These are phyloP conservation scores for Trametes sp. DNA, from an alignment of 1,284 basidiomycete species.

Conservation along the genomic window DNA sequence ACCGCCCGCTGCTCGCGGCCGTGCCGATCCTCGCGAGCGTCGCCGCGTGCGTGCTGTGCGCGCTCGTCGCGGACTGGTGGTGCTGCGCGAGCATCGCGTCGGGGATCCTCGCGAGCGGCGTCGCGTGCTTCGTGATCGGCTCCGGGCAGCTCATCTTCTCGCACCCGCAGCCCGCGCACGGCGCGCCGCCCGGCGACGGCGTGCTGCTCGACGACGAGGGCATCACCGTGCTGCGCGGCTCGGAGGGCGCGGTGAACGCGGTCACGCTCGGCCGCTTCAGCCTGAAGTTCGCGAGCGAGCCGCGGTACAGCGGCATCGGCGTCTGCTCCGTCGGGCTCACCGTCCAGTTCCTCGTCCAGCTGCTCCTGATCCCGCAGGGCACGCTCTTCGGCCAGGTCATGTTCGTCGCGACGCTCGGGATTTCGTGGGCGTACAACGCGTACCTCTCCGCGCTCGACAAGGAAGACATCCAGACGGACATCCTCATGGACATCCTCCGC, in stretches of 20 bases:
- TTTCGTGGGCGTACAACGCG: conserved; percentile 31
- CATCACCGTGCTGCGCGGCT: conserved; percentile 23
- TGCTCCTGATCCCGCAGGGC: conserved; percentile 30
- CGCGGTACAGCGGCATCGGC: conserved; percentile 23
- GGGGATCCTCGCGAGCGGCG: conserved; percentile 28
- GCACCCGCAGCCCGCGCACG: conserved; percentile 24
- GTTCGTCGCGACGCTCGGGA: conserved; percentile 28
- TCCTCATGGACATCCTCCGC: conserved; percentile 22
- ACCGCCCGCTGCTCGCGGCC: conserved; percentile 15
- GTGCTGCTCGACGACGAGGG: conserved; percentile 25
- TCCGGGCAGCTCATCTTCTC: conserved; percentile 25
- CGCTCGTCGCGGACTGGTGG: conserved; percentile 30
- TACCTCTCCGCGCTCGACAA: conserved; percentile 29
- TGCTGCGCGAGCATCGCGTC: conserved; percentile 25
- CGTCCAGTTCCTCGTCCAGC: conserved; percentile 29
- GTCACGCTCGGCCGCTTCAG: conserved; percentile 29
- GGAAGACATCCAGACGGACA: conserved; percentile 30
- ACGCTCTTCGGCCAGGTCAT: conserved; percentile 30
- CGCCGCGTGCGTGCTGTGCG: conserved; percentile 26
- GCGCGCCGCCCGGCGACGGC: conserved; percentile 29
- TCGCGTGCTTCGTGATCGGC: conserved; percentile 31
- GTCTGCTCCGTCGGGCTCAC: conserved; percentile 27
- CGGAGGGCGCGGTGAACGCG: conserved; percentile 28
- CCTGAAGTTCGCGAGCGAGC: conserved; percentile 21
- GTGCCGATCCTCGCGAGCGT: conserved; percentile 27